Evolutionary conservation across 2,329 filamentous ascomycete species (phyloP), one percentile per base, ranked within the genome.

Genomic region (Colletotrichum musae): DNA sequence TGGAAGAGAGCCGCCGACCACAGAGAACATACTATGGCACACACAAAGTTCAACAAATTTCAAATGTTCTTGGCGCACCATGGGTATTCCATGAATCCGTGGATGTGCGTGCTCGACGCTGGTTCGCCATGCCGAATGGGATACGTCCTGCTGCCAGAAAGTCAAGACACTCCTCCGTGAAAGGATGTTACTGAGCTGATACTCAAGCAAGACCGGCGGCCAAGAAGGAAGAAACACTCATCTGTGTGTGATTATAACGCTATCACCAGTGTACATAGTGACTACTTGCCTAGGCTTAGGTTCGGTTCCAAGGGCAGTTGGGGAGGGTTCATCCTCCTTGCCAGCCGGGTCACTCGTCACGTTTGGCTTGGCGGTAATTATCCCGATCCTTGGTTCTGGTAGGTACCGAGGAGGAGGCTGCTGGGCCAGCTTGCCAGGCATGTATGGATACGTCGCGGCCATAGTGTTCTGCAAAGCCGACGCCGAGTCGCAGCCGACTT

Each of bases 381-480:
- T 54, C 61, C 43, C 50, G 54, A 65, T 58, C 24, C 48, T 65
- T 59, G 53, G 65, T 18, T 45, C 45, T 48, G 60, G 48, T 48
- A 59, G 21, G 21, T 24, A 24, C 48, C 32, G 48, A 65, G 50
- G 13, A 56, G 24, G 32, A 50, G 32, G 56, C 26, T 47, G 21
- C 21, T 24, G 21, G 48, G 58, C 41, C 48, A 9, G 6, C 32
- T 36, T 10, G 9, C 10, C 10, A 32, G 28, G 5, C 9, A 10
- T 10, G 21, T 24, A 24, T 36, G 10, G 2, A 36, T 65, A 43
- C 60, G 58, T 43, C 18, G 28, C 45, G 50, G 28, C 62, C 32
- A 36, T 36, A 10, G 10, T 36, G 10, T 10, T 6, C 32, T 36
- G 32, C 32, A 7, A 36, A 58, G 39, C 48, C 47, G 28, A 16